Evolutionary conservation across 129 eudicot species (phyloP), one percentile per base, ranked within the genome.

Genomic region (Deinandra increscens): DNA sequence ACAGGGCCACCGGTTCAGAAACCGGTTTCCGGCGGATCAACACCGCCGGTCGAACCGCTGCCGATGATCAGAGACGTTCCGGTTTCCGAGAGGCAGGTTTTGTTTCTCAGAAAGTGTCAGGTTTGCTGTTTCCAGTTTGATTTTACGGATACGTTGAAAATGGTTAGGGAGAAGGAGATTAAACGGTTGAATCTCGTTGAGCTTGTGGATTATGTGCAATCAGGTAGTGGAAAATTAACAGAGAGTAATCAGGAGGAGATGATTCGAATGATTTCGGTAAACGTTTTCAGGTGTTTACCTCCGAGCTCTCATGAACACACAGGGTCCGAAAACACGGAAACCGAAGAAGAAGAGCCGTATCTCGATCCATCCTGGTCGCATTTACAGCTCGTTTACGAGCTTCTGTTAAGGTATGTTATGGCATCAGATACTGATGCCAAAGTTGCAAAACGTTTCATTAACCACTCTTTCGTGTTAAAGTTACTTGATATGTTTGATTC

Each of bases 281-380:
- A 89, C 66, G 73, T 89, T 20, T 89, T 89, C 64, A 68, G 93
- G 60, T 70, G 86, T 63, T 79, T 89, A 49, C 94, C 90, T 8
- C 94, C 96, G 0, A 81, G 86, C 1, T 64, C 88, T 0, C 80
- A 84, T 33, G 96, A 86, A 41, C 84, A 78, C 36, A 84, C 86
- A 1, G 90, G 89, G 37, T 38, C 86, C 0, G 96, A 80, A 50
- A 75, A 68, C 68, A 60, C 66, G 6, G 90, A 86, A 15, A 71
- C 88, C 0, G 96, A 89, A 9, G 96, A 89, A 62, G 96, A 89
- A 18, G 93, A 86, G 6, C 86, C 86, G 8, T 89, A 61, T 68
- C 79, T 80, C 11, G 96, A 89, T 15, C 88, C 96, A 9, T 84
- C 92, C 0, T 89, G 96, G 96, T 75, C 89, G 1, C 93, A 89